These are phyloP conservation scores for Xylaria curta DNA, from an alignment of 495 filamentous ascomycete genomes.

Conservation along the genomic window DNA sequence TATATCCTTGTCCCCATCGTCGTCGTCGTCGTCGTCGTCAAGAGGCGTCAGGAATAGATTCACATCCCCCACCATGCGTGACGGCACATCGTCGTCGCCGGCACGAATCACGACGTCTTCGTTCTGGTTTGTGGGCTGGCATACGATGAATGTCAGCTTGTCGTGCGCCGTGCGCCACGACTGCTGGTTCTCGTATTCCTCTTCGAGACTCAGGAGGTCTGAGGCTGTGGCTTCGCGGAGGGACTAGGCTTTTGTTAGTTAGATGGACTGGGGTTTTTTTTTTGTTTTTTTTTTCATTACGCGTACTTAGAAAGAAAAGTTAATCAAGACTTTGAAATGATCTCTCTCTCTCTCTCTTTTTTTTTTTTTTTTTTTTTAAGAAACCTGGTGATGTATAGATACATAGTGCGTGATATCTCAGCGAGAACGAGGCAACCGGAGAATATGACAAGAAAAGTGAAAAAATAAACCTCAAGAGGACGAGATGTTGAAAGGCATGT, in stretches of 20 bases:
- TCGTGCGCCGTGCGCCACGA: conserved; percentile 79
- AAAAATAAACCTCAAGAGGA: background rate
- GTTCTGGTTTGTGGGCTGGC: conserved; percentile 39
- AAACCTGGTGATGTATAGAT: background rate
- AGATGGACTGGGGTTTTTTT: background rate
- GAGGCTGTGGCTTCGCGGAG: conserved; percentile 86
- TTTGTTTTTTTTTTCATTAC: background rate
- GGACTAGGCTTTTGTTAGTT: conserved; percentile 54
- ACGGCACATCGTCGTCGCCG: conserved; percentile 56
- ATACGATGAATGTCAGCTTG: conserved; percentile 77
- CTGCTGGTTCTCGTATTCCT: conserved; percentile 86
- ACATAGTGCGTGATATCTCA: background rate
- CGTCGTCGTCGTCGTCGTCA: conserved; percentile 45
- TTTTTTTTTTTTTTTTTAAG: too few species aligned
- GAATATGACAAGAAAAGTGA: background rate
- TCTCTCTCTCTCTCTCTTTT: too few species aligned
- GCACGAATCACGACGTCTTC: conserved; percentile 30
- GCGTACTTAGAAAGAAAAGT: background rate
- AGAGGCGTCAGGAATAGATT: conserved; percentile 76
- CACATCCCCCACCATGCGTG: conserved; percentile 80
- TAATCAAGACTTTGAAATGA: too few species aligned
- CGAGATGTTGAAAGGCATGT: background rate
- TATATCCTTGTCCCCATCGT: background rate
- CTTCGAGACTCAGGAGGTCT: conserved; percentile 73
- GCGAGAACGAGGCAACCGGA: background rate